These are phyloP conservation scores for Hygrocybe coccinea DNA, from an alignment of 768 basidiomycete species.

Conservation along the genomic window DNA sequence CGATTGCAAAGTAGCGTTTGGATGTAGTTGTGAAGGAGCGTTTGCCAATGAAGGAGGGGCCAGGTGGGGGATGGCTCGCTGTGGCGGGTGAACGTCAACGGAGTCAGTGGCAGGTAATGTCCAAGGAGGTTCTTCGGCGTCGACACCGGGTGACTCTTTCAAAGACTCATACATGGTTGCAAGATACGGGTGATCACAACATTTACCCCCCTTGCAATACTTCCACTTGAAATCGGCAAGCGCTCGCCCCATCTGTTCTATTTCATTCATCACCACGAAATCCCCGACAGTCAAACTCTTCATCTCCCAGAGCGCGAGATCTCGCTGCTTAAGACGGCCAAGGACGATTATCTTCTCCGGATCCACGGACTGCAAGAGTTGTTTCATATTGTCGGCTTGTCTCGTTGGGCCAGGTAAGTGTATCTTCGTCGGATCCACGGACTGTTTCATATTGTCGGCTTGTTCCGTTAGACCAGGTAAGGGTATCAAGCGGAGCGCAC, in stretches of 20 bases:
- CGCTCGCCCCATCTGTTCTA: neutral
- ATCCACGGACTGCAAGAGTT: too few relatives aligned
- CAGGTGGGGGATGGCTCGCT: too few relatives aligned
- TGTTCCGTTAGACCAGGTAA: too few relatives aligned
- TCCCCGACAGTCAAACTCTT: constrained; percentile 3
- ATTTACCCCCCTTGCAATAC: neutral
- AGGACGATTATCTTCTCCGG: too few relatives aligned
- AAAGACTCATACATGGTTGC: neutral
- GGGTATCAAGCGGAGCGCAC: neutral
- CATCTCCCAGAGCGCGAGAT: constrained; percentile 2
- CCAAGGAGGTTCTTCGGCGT: neutral
- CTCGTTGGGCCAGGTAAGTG: too few relatives aligned
- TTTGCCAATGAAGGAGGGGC: too few relatives aligned
- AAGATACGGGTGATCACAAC: neutral
- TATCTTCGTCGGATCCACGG: neutral
- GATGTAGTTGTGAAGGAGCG: too few relatives aligned
- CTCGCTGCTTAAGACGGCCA: too few relatives aligned
- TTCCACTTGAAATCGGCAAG: neutral
- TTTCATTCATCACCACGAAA: neutral
- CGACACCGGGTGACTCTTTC: neutral
- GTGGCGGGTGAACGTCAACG: too few relatives aligned
- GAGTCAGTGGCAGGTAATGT: neutral
- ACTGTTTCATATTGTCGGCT: neutral
- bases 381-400: neutral
- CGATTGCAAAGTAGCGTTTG: too few relatives aligned